A percentile compares a stretch with the other conserved stretches of the same genome.
Conservation (phyloP, 2,329 filamentous ascomycete genomes). For the Fusarium sp. region DNA sequence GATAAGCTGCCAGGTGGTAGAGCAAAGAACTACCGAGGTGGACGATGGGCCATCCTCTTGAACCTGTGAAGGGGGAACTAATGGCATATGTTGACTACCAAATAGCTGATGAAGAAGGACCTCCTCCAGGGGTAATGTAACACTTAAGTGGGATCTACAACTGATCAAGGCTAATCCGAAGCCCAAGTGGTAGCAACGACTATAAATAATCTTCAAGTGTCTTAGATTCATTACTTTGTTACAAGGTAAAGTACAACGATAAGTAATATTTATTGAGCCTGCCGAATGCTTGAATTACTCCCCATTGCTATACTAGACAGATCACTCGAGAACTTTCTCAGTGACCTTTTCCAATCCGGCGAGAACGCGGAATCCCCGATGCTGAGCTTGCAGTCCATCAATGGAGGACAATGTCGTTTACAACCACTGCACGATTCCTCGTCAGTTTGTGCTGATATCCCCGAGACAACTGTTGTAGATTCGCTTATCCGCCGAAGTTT, state of each 20-base stretch:
- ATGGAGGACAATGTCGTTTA: background rate
- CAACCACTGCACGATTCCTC: background rate
- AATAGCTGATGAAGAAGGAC: no score
- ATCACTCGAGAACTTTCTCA: background rate
- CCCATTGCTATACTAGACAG: background rate
- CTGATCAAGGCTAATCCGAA: no score
- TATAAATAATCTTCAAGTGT: background rate
- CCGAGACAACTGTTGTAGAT: background rate
- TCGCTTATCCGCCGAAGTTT: background rate
- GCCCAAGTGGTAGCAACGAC: background rate
- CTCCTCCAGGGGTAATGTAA: no score
- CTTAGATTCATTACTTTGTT: background rate
- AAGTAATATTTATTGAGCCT: background rate
- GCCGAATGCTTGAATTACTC: background rate
- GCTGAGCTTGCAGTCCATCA: background rate
- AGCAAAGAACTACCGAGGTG: background rate
- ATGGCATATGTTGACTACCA: no score
- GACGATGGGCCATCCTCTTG: background rate
- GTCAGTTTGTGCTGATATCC: background rate
- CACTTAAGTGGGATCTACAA: no score
- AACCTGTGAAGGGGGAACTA: no score
- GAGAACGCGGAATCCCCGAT: background rate
- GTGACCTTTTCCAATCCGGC: background rate
- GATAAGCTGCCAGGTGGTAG: background rate
- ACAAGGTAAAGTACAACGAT: background rate